These are phyloP conservation scores for Fraxinus sp. DNA, from an alignment of 305 asterid genomes.

Conservation along the genomic window DNA sequence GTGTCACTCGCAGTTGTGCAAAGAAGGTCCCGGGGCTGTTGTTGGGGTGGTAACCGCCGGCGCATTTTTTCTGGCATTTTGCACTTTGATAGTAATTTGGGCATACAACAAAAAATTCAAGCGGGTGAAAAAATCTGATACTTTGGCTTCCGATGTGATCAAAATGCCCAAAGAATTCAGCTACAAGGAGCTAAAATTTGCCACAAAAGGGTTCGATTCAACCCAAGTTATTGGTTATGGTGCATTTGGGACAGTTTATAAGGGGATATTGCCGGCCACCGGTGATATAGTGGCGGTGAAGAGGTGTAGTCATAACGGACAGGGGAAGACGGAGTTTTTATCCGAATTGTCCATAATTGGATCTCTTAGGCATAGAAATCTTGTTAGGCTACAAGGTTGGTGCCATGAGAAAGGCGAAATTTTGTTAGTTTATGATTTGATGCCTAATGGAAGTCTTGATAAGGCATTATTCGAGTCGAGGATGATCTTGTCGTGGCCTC, in stretches of 20 bases:
- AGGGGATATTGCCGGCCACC: constrained; percentile 51
- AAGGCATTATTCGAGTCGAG: constrained; percentile 81
- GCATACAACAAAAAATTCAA: constrained; percentile 60
- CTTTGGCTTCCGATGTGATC: constrained; percentile 60
- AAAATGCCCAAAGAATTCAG: constrained; percentile 86
- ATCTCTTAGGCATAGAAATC: constrained; percentile 81
- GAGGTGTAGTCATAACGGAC: constrained; percentile 79
- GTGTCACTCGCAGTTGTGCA: constrained; percentile 63
- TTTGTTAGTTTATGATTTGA: constrained; percentile 69
- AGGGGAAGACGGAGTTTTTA: constrained; percentile 79
- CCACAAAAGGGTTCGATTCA: constrained; percentile 68
- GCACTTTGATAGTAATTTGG: constrained; percentile 53
- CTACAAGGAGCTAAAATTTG: constrained; percentile 67
- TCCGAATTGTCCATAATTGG: constrained; percentile 82
- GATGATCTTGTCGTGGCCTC: constrained; percentile 61
- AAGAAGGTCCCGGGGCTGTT: constrained; percentile 41
- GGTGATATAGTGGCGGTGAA: constrained; percentile 80
- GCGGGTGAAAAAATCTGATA: constrained; percentile 33
- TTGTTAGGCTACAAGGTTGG: constrained; percentile 85
- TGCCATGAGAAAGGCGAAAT: constrained; percentile 88
- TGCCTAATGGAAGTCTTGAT: constrained; percentile 90
- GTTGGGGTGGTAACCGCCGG: constrained; percentile 84
- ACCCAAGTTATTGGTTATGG: constrained; percentile 66
- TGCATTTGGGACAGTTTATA: constrained; percentile 84
- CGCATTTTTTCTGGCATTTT: constrained; percentile 67